These are phyloP conservation scores for Nothopassalora personata DNA, from an alignment of 2,329 filamentous ascomycete genomes.

Conservation along the genomic window DNA sequence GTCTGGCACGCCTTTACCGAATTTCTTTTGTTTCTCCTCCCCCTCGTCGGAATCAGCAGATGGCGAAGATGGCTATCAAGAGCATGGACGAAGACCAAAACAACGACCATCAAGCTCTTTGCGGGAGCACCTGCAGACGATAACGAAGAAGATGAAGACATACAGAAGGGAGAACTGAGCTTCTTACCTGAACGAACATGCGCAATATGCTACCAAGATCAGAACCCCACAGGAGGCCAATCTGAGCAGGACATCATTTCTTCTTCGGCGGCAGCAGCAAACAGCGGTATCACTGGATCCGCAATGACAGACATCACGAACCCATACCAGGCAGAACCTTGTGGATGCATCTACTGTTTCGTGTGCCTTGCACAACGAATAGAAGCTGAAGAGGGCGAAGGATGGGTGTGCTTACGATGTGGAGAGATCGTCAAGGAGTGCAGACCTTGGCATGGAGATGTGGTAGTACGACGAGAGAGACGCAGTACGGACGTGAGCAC, in stretches of 20 bases:
- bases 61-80: slow-evolving; percentile 88
- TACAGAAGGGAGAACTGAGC: slow-evolving; percentile 59
- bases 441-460: slow-evolving; percentile 85
- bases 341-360: slow-evolving; percentile 92
- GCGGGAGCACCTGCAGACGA: slow-evolving; percentile 40
- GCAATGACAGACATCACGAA: slow-evolving; percentile 93
- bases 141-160: slow-evolving; percentile 38
- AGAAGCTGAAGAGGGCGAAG: slow-evolving; percentile 88
- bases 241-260: slow-evolving; percentile 73
- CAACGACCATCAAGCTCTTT: slow-evolving; percentile 48
- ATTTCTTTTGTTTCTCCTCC: slow-evolving; percentile 94
- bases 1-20: slow-evolving; percentile 99
- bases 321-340: slow-evolving; percentile 85
- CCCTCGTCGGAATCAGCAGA: slow-evolving; percentile 86
- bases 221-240: slow-evolving; percentile 61
- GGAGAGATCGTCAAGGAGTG: slow-evolving; percentile 79
- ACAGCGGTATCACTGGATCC: slow-evolving; percentile 70
- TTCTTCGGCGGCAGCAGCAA: slow-evolving; percentile 43
- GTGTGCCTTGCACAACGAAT: slow-evolving; percentile 87
- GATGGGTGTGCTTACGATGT: slow-evolving; percentile 86
- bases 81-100: slow-evolving; percentile 76
- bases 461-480: slow-evolving; percentile 45
- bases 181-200: slow-evolving; percentile 92
- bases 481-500: slow-evolving; percentile 11
- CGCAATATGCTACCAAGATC: slow-evolving; percentile 93